Percentiles rank a stretch among this genome's conserved stretches.
These are phyloP conservation scores for Fibroporia radiculosa DNA, from an alignment of 768 basidiomycete species.

Conservation along the genomic window DNA sequence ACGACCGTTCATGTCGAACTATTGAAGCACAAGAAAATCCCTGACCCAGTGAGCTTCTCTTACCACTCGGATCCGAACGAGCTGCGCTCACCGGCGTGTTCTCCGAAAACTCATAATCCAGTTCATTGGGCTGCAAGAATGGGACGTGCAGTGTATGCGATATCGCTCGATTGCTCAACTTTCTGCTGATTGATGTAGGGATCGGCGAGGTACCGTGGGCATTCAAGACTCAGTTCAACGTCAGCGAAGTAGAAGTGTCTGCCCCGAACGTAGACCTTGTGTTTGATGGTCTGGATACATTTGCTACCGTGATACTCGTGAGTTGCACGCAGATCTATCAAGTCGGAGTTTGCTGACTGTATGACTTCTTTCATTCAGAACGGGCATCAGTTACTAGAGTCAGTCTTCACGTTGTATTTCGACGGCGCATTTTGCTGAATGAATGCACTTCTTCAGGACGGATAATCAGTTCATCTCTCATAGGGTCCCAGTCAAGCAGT, in stretches of 20 bases:
- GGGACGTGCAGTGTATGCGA: slow-evolving; percentile 80
- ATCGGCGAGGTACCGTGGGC: slow-evolving; percentile 82
- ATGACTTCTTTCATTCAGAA: slow-evolving; percentile 47
- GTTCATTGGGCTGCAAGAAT: slow-evolving; percentile 77
- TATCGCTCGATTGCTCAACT: background rate
- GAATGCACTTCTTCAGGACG: slow-evolving; percentile 34
- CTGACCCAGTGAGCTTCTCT: slow-evolving; percentile 60
- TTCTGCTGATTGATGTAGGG: slow-evolving; percentile 43
- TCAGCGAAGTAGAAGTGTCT: slow-evolving; percentile 38
- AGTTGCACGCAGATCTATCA: slow-evolving; percentile 18
- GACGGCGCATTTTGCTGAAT: background rate
- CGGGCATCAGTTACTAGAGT: slow-evolving; percentile 60
- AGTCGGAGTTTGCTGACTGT: background rate
- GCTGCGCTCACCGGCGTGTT: background rate
- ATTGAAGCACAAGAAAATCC: slow-evolving; percentile 61
- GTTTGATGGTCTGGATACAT: slow-evolving; percentile 91
- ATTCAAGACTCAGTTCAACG: slow-evolving; percentile 62
- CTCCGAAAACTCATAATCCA: slow-evolving; percentile 24
- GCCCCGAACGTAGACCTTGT: slow-evolving; percentile 59
- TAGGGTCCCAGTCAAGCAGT: slow-evolving; percentile 49
- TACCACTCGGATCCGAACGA: background rate
- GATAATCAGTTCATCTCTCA: slow-evolving; percentile 81
- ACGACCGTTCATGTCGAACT: slow-evolving; percentile 88
- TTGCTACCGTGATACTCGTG: slow-evolving; percentile 65
- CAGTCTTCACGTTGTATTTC: slow-evolving; percentile 8